Evolutionary conservation across 2,329 filamentous ascomycete genomes (phyloP).

Genomic region (Alternaria sp.): DNA sequence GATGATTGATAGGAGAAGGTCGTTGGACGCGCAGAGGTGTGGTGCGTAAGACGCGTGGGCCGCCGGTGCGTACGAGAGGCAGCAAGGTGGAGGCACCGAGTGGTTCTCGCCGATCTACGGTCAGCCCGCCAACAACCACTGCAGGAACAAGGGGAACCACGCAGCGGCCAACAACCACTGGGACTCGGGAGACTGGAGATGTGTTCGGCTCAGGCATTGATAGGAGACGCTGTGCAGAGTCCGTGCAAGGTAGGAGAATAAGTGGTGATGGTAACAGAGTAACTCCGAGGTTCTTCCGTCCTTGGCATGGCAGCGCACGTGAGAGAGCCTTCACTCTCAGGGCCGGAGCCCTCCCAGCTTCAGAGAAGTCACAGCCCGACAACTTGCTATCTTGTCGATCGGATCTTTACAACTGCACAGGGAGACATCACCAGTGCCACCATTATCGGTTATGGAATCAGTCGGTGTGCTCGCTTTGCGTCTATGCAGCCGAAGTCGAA

Average conservation of each 20-base stretch:
- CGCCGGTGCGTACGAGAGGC: constrained; percentile 10
- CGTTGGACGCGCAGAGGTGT: constrained; percentile 6
- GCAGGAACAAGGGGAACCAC: constrained; percentile 26
- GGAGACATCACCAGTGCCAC: constrained; percentile 5
- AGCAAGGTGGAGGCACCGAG: constrained; percentile 26
- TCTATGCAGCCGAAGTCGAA: constrained; percentile 14
- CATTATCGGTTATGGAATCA: constrained; percentile 12
- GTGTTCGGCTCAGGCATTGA: background rate
- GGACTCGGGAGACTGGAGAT: constrained; percentile 1
- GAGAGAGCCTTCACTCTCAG: background rate
- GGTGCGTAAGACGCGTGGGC: constrained; percentile 27
- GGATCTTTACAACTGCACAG: background rate
- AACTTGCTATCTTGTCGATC: background rate
- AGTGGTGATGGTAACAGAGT: background rate
- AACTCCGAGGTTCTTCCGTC: background rate
- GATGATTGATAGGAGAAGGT: background rate
- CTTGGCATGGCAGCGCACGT: background rate
- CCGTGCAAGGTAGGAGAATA: background rate
- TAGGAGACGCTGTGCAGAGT: constrained; percentile 4
- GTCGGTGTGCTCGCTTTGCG: constrained; percentile 24
- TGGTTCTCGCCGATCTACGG: constrained; percentile 26
- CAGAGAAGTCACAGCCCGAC: constrained; percentile 2
- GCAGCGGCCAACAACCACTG: constrained; percentile 10
- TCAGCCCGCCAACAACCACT: constrained; percentile 24
- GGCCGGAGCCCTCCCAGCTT: background rate